phyloP scores from a whole-genome alignment of 2,329 filamentous ascomycete species.

The Lasiodiplodia theobromae region DNA sequence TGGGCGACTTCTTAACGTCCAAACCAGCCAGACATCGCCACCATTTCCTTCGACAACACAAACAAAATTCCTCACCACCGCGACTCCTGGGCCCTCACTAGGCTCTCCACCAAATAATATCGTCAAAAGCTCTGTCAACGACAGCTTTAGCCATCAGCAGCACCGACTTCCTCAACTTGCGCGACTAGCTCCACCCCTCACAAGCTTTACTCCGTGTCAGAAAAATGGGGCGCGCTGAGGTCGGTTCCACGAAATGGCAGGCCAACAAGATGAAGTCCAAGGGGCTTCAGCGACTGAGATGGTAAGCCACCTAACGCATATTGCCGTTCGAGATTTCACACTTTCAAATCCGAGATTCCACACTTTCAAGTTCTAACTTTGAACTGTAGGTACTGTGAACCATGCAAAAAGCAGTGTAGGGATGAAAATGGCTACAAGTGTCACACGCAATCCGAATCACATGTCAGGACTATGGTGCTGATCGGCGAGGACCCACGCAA shows the following conservation, averaged over 20 bases:
- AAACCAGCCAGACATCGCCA: background rate
- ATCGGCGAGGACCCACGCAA: conserved; percentile 89
- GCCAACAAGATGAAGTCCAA: conserved; percentile 90
- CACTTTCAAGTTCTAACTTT: background rate
- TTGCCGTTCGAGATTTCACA: background rate
- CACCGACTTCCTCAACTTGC: background rate
- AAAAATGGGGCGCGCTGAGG: conserved; percentile 89
- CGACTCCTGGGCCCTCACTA: background rate
- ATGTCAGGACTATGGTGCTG: conserved; percentile 87
- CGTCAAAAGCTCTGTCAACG: background rate
- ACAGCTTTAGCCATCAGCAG: background rate
- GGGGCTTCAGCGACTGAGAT: conserved; percentile 79
- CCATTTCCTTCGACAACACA: background rate
- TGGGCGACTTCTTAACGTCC: background rate
- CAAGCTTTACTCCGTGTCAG: background rate
- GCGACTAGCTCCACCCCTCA: background rate
- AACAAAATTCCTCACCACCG: background rate
- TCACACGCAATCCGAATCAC: conserved; percentile 65
- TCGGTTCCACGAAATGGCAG: conserved; percentile 88
- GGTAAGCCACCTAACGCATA: conserved; percentile 51
- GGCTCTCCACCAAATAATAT: background rate
- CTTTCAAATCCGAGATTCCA: background rate
- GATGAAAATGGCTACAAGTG: conserved; percentile 92
- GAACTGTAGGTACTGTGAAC: conserved; percentile 68
- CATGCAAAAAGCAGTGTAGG: conserved; percentile 77